A percentile compares a stretch with the other conserved stretches of the same genome.
Evolutionary conservation across 495 filamentous ascomycete genomes (phyloP).

Genomic region (Penicillium paxilli): DNA sequence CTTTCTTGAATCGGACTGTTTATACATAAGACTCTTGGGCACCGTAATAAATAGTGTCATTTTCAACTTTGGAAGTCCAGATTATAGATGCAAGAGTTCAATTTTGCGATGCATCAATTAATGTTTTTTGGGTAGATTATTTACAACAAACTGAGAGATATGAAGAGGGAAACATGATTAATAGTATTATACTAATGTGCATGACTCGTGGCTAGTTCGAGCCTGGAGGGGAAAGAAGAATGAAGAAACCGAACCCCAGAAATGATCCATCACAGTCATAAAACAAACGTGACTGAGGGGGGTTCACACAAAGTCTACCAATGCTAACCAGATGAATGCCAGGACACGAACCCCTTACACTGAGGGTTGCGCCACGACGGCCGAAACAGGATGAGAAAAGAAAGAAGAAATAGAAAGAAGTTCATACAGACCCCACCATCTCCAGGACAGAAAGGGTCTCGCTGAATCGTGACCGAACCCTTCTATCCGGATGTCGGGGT

Average conservation of each 20-base stretch:
- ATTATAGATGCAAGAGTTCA: background rate
- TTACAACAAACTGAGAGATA: background rate
- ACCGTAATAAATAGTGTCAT: too few relatives aligned
- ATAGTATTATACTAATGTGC: conserved; percentile 33
- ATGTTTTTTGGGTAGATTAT: background rate
- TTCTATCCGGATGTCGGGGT: conserved; percentile 22
- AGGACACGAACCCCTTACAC: background rate
- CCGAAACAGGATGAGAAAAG: conserved; percentile 13
- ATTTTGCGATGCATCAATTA: background rate
- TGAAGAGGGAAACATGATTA: conserved; percentile 17
- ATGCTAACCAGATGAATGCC: background rate
- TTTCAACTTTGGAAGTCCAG: background rate
- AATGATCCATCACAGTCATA: conserved; percentile 8
- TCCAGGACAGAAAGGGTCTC: conserved; percentile 41
- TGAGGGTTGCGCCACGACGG: conserved; percentile 10
- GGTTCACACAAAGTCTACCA: conserved; percentile 1
- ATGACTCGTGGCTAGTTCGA: conserved; percentile 14
- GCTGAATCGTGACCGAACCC: conserved; percentile 15
- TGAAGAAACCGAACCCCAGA: conserved; percentile 12
- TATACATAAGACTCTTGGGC: too few relatives aligned
- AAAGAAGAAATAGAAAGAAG: conserved; percentile 9
- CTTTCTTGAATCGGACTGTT: too few relatives aligned
- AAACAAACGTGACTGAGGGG: too few relatives aligned
- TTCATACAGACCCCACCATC: conserved; percentile 31
- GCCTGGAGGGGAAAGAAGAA: conserved; percentile 11